Evolutionary conservation across 208 protist genomes (phyloP).

Genomic region (Acanthamoeba triangularis): DNA sequence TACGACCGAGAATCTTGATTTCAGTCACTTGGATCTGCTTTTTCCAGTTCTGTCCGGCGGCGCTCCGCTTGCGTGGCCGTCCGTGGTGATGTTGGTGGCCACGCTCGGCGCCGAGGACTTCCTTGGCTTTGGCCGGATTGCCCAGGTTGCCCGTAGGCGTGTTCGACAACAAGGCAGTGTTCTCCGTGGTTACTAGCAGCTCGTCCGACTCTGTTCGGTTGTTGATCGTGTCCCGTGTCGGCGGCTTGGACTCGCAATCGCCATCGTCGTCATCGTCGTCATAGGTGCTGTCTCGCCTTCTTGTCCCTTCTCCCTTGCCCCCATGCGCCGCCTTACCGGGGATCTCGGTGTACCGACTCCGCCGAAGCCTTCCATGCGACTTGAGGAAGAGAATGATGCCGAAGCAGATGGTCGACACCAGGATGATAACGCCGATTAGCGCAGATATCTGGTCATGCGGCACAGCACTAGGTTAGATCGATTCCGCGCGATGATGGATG

Average conservation of each 20-base stretch:
- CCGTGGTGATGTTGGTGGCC: not conserved
- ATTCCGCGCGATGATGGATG: not conserved
- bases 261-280: not conserved
- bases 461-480: not conserved
- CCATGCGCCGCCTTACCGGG: not conserved
- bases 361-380: not conserved
- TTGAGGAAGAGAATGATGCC: constrained; percentile 9
- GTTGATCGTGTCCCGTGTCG: not conserved
- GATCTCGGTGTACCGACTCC: not conserved
- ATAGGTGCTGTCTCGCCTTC: not conserved
- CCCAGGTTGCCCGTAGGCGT: not conserved
- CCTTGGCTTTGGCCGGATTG: constrained; percentile 26
- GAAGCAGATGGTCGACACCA: constrained; percentile 51
- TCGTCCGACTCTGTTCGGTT: not conserved
- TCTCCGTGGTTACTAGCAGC: not conserved
- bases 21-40: constrained; percentile 63
- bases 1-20: constrained; percentile 55
- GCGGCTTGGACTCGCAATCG: not conserved
- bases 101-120: not conserved
- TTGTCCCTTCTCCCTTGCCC: not conserved
- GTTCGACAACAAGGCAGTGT: not conserved
- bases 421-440: not conserved
- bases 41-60: not conserved
- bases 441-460: not conserved
- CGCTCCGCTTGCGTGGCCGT: not conserved